phyloP scores from a whole-genome alignment of 2,329 filamentous ascomycete species.

The Xylariaceae sp. region DNA sequence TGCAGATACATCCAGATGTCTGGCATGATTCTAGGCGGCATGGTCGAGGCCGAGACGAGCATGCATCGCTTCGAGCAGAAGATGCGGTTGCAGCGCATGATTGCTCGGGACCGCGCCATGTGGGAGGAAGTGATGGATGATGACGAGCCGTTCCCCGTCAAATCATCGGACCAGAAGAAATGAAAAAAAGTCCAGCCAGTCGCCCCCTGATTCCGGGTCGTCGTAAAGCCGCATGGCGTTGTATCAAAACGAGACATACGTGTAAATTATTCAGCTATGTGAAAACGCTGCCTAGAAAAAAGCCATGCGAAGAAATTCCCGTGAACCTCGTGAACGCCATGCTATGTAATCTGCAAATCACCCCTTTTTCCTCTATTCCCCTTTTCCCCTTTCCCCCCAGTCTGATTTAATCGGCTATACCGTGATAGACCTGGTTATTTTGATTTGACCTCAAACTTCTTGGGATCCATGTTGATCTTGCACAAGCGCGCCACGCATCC shows the following conservation, averaged over 20 bases:
- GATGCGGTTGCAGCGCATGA: constrained; percentile 59
- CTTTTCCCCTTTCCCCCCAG: not conserved
- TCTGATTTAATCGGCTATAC: not conserved
- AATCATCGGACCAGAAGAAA: constrained; percentile 21
- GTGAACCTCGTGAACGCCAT: constrained; percentile 27
- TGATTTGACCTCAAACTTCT: constrained; percentile 56
- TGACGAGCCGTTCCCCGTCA: constrained; percentile 27
- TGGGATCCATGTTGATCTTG: constrained; percentile 94
- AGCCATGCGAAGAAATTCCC: constrained; percentile 1
- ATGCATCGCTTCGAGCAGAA: constrained; percentile 62
- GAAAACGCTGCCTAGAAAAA: constrained; percentile 13
- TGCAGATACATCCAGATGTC: constrained; percentile 75
- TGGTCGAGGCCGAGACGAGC: constrained; percentile 68
- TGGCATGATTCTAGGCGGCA: constrained; percentile 74
- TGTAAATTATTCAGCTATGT: constrained; percentile 21
- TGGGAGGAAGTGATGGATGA: constrained; percentile 58
- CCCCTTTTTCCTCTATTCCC: constrained; percentile 11
- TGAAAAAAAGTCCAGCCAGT: constrained; percentile 8
- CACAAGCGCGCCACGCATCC: constrained; percentile 87
- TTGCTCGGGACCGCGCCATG: constrained; percentile 59
- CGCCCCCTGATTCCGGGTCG: not conserved
- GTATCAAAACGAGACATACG: constrained; percentile 16
- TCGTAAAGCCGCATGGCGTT: constrained; percentile 1
- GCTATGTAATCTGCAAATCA: constrained; percentile 26
- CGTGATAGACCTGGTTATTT: constrained; percentile 6